Evolutionary conservation across 2,329 filamentous ascomycete species (phyloP), one percentile per base, ranked within the genome.

Genomic region (Colletotrichum destructivum): DNA sequence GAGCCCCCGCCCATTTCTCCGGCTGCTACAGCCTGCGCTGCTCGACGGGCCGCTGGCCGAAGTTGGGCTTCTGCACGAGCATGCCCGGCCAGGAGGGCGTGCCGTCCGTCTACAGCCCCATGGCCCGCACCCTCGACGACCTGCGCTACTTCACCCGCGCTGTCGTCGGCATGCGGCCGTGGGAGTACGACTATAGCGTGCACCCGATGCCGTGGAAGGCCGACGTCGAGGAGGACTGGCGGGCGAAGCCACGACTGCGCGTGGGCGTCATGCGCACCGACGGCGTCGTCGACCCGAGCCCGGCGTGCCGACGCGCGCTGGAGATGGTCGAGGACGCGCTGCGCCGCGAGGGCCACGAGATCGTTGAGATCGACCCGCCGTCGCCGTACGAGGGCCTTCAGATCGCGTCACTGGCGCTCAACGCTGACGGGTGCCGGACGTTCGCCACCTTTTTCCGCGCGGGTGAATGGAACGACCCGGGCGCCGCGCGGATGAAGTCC

Each of bases 1-100:
- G 95, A 63, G 92, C 89, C 2, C 96, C 95, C 0, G 96, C 95
- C 6, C 94, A 97, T 76, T 98, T 95, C 84, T 93, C 93, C 2
- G 95, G 95, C 11, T 94, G 96, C 79, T 98, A 97, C 81, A 92
- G 93, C 21, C 84, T 98, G 31, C 90, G 93, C 46, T 98, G 95
- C 82, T 95, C 93, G 3, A 97, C 94, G 1, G 95, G 96, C 2
- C 88, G 95, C 60, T 98, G 95, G 94, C 94, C 94, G 1, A 97
- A 97, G 81, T 88, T 90, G 52, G 94, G 94, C 12, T 91, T 94
- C 79, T 89, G 89, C 73, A 98, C 95, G 0, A 95, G 93, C 76
- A 98, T 98, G 94, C 91, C 93, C 0, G 96, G 96, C 0, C 95
- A 98, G 79, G 96, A 98, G 79, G 95, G 95, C 0, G 91, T 98